Conservation (phyloP, 306 rosid genomes). For the Castanopsis chinensis region DNA sequence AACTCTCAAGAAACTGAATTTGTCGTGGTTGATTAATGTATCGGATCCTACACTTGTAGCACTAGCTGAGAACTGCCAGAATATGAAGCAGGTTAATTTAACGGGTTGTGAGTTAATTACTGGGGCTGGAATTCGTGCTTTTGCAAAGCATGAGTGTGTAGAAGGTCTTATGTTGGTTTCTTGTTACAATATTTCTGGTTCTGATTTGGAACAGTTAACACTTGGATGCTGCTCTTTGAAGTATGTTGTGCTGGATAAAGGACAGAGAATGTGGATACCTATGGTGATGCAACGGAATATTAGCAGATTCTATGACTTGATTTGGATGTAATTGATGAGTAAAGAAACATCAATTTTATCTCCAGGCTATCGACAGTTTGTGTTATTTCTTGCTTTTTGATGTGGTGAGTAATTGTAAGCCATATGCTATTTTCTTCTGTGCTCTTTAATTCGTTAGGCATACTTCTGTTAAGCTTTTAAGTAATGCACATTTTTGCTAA, state of each 20-base stretch:
- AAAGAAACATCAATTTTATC: not conserved
- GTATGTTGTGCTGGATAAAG: conserved; percentile 16
- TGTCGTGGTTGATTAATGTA: conserved; percentile 26
- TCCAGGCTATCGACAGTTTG: not conserved
- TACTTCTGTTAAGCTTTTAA: not conserved
- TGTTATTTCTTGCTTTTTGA: not conserved
- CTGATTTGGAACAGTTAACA: not conserved
- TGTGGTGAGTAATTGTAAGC: not conserved
- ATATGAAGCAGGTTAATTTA: conserved; percentile 14
- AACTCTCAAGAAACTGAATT: conserved; percentile 17
- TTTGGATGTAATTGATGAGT: conserved; percentile 16
- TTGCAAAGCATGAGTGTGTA: conserved; percentile 15
- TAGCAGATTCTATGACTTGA: conserved; percentile 12
- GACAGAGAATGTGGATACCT: conserved; percentile 22
- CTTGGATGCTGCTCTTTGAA: conserved; percentile 16
- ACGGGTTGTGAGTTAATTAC: conserved; percentile 24
- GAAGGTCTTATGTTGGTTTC: conserved; percentile 13
- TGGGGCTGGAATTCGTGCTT: conserved; percentile 25
- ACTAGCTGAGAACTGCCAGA: conserved; percentile 14
- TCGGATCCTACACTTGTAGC: conserved; percentile 26
- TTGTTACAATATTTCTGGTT: conserved; percentile 1
- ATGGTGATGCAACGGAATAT: not conserved
- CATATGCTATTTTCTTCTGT: not conserved
- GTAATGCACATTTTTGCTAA: not conserved
- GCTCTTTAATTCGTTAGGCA: not conserved